Evolutionary conservation across 1,139 yeast species (phyloP).

Genomic region (Diutina ranongensis): DNA sequence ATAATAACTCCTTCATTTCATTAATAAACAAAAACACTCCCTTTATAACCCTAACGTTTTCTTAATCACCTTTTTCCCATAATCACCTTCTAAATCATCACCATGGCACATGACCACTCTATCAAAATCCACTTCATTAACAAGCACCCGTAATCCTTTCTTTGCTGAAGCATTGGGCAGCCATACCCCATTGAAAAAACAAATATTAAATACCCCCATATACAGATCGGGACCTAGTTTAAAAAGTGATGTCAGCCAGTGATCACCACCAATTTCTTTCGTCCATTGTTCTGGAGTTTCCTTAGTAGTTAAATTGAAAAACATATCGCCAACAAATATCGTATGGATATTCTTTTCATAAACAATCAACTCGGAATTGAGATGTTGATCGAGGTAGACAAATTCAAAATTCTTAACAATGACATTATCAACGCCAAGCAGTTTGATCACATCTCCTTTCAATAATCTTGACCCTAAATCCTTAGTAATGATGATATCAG

Average conservation of each 20-base stretch:
- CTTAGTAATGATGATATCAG: constrained; percentile 10
- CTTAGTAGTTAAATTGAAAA: constrained; percentile 30
- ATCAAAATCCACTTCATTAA: constrained; percentile 33
- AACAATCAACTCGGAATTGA: constrained; percentile 43
- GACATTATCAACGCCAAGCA: constrained; percentile 19
- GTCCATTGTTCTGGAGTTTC: constrained; percentile 10
- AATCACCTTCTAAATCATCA: constrained; percentile 13
- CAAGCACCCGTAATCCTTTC: constrained; percentile 23
- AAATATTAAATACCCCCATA: constrained; percentile 25
- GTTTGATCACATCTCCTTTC: constrained; percentile 7
- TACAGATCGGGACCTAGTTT: constrained; percentile 18
- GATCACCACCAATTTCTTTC: constrained; percentile 14
- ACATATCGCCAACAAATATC: constrained; percentile 44
- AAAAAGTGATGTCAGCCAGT: constrained; percentile 27
- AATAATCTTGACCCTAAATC: neutral
- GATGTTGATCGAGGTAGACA: constrained; percentile 41
- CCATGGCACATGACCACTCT: constrained; percentile 50
- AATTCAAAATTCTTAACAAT: constrained; percentile 36
- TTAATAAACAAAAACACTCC: neutral
- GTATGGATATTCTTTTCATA: constrained; percentile 36
- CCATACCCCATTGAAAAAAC: constrained; percentile 18
- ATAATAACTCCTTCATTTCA: too few species aligned
- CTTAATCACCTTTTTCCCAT: neutral
- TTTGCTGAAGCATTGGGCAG: constrained; percentile 9
- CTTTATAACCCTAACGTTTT: neutral